Percentiles rank a stretch among this genome's conserved stretches.
These are phyloP conservation scores for Huntiella abstrusa DNA, from an alignment of 2,329 filamentous ascomycete genomes.

Conservation along the genomic window DNA sequence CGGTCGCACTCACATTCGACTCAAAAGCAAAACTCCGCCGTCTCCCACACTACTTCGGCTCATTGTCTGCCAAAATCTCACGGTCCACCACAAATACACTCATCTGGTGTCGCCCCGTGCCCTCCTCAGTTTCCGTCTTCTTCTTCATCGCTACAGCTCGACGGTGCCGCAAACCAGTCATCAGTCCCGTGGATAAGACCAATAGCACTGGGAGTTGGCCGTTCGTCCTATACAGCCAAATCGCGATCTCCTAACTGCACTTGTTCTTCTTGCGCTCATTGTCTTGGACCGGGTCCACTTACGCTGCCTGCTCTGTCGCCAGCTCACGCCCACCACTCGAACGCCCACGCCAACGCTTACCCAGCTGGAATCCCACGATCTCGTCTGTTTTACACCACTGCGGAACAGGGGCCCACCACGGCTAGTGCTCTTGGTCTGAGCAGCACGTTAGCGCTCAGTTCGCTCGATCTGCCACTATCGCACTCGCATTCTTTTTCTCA, in stretches of 20 bases:
- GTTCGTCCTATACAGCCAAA: neutral
- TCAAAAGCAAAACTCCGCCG: neutral
- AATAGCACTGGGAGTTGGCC: constrained; percentile 3
- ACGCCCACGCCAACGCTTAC: constrained; percentile 5
- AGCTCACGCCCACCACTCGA: neutral
- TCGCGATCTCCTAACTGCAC: neutral
- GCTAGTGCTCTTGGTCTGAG: neutral
- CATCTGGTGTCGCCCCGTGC: neutral
- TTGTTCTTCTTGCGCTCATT: too few species aligned
- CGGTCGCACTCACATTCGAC: constrained; percentile 5
- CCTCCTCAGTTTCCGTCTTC: neutral
- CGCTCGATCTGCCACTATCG: constrained; percentile 8
- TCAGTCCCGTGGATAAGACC: constrained; percentile 8
- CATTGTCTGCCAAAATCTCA: neutral
- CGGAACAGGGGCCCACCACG: constrained; percentile 7
- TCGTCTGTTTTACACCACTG: constrained; percentile 11
- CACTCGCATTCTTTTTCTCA: constrained; percentile 8
- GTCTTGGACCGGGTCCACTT: too few species aligned
- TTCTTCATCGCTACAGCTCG: neutral
- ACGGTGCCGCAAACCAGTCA: neutral
- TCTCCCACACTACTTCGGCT: neutral
- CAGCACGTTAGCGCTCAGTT: constrained; percentile 5
- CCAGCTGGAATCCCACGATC: constrained; percentile 11
- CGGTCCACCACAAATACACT: neutral
- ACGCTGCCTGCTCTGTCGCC: too few species aligned